Conservation (phyloP, 768 basidiomycete species). For the Guyanaporus albipodus region DNA sequence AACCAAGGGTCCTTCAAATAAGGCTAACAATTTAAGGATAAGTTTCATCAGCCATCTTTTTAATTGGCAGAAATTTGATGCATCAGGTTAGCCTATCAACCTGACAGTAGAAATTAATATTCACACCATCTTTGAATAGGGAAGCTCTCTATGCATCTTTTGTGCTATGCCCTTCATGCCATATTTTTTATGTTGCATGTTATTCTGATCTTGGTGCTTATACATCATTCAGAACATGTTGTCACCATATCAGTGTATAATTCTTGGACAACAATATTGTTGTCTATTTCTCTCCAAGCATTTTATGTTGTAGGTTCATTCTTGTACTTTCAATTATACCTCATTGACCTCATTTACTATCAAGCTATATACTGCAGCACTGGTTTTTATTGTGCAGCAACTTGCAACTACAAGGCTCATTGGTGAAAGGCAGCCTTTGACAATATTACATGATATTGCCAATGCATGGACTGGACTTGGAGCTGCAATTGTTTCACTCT, state of each 20-base stretch:
- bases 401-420: slow-evolving; percentile 7
- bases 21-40: background rate
- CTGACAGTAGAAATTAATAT: background rate
- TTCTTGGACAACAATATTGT: background rate
- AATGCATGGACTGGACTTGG: slow-evolving; percentile 23
- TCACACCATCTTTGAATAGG: background rate
- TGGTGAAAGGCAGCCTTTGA: slow-evolving; percentile 7
- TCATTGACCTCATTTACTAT: background rate
- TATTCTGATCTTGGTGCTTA: background rate
- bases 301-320: background rate
- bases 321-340: too few relatives aligned
- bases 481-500: slow-evolving; percentile 11
- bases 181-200: background rate
- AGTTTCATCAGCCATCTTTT: background rate
- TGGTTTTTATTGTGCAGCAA: slow-evolving; percentile 20
- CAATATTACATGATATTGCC: slow-evolving; percentile 15
- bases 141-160: background rate
- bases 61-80: background rate
- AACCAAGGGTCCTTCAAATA: background rate
- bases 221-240: background rate
- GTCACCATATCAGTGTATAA: background rate
- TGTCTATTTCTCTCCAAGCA: background rate
- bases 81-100: background rate
- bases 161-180: background rate
- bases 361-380: slow-evolving; percentile 13